Evolutionary conservation across 306 rosid species (phyloP).

Genomic region (Carpinus fangiana): DNA sequence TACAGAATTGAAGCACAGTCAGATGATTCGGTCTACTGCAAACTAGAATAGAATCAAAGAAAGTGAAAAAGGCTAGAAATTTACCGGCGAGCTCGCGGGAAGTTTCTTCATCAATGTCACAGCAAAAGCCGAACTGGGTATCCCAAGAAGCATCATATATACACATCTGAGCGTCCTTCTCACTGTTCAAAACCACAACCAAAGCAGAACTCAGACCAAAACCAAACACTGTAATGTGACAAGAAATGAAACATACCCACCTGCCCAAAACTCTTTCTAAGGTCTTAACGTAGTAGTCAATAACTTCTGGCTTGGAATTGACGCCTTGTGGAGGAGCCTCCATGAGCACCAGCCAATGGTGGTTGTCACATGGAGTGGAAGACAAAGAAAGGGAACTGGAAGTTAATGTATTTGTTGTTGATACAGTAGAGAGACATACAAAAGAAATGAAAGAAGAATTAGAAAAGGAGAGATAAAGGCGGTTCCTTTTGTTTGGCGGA

Average conservation of each 20-base stretch:
- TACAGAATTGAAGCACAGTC: neutral
- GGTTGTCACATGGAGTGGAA: conserved; percentile 41
- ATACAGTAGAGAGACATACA: conserved; percentile 18
- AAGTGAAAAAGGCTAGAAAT: conserved; percentile 6
- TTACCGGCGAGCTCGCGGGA: conserved; percentile 62
- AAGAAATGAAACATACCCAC: conserved; percentile 31
- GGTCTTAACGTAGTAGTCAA: conserved; percentile 58
- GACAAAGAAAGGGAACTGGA: conserved; percentile 34
- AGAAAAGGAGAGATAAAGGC: conserved; percentile 30
- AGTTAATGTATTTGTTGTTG: conserved; percentile 27
- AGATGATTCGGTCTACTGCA: neutral
- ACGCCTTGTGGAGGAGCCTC: conserved; percentile 54
- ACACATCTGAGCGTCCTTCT: conserved; percentile 79
- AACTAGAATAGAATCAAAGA: neutral
- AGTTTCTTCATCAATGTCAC: conserved; percentile 66
- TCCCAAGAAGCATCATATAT: conserved; percentile 76
- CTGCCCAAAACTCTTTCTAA: conserved; percentile 59
- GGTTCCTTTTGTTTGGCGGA: conserved; percentile 15
- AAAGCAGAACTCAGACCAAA: conserved; percentile 21
- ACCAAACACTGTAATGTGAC: neutral
- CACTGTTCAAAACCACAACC: conserved; percentile 46
- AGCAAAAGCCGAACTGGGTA: conserved; percentile 68
- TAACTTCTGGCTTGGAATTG: conserved; percentile 46
- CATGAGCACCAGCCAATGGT: conserved; percentile 76
- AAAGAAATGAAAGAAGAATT: conserved; percentile 25